These are phyloP conservation scores for Cyberlindnera xishuangbannaensis DNA, from an alignment of 805 yeast genomes.

Conservation along the genomic window DNA sequence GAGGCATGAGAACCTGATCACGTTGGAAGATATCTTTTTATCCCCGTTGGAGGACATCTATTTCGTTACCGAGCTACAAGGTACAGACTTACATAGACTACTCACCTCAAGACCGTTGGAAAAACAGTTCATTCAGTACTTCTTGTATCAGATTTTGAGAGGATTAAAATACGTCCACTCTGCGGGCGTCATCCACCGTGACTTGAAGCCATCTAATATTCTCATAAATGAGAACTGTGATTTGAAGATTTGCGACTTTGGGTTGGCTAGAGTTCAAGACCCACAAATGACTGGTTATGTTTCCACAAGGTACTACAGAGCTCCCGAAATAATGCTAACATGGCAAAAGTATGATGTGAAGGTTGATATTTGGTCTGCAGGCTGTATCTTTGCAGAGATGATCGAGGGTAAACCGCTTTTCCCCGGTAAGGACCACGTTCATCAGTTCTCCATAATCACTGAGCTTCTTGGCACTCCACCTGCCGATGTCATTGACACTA, in stretches of 20 bases:
- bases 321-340: constrained; percentile 97
- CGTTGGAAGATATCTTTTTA: constrained; percentile 87
- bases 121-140: constrained; percentile 94
- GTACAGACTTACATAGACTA: constrained; percentile 90
- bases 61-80: constrained; percentile 94
- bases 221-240: constrained; percentile 87
- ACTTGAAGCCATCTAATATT: constrained; percentile 79
- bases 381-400: constrained; percentile 97
- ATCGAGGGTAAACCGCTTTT: constrained; percentile 94
- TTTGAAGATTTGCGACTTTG: constrained; percentile 88
- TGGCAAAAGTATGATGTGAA: constrained; percentile 98
- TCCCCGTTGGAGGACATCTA: constrained; percentile 93
- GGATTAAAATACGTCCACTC: constrained; percentile 88
- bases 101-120: constrained; percentile 91
- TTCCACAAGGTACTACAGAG: constrained; percentile 91
- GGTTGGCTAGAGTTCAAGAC: constrained; percentile 94
- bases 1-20: constrained; percentile 90
- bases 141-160: constrained; percentile 87
- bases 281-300: constrained; percentile 99
- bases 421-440: constrained; percentile 98
- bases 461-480: constrained; percentile 97
- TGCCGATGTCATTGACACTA: constrained; percentile 90
- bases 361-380: constrained; percentile 97
- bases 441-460: constrained; percentile 94
- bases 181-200: constrained; percentile 89